phyloP scores from a whole-genome alignment of 2,329 filamentous ascomycete species.

The Hypoxylon sp. region DNA sequence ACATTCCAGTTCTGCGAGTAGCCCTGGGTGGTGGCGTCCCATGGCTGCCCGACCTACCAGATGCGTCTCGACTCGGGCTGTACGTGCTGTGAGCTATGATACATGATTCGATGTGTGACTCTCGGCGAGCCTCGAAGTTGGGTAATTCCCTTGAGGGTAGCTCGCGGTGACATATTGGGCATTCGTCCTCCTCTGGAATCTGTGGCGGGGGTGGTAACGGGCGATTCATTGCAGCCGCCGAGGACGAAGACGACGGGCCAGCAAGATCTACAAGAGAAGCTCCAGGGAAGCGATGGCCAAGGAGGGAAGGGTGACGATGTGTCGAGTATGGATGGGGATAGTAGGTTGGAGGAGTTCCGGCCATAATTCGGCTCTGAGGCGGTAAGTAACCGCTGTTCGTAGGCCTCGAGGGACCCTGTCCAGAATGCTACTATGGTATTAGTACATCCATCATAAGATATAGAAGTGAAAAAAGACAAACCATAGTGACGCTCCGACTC shows the following conservation, averaged over 20 bases:
- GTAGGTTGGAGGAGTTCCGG: slow-evolving; percentile 58
- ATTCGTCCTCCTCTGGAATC: slow-evolving; percentile 81
- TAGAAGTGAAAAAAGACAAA: slow-evolving; percentile 53
- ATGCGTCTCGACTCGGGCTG: slow-evolving; percentile 55
- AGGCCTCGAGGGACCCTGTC: slow-evolving; percentile 48
- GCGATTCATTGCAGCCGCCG: slow-evolving; percentile 57
- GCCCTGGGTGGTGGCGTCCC: slow-evolving; percentile 54
- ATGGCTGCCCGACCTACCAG: slow-evolving; percentile 39
- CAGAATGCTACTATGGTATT: slow-evolving; percentile 46
- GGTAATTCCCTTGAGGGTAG: slow-evolving; percentile 71
- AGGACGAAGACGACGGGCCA: slow-evolving; percentile 55
- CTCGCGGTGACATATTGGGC: slow-evolving; percentile 81
- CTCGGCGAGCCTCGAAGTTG: slow-evolving; percentile 69
- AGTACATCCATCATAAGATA: slow-evolving; percentile 5
- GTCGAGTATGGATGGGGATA: slow-evolving; percentile 48
- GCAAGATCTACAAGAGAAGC: slow-evolving; percentile 54
- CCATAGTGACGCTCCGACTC: slow-evolving; percentile 67
- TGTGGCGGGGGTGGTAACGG: slow-evolving; percentile 62
- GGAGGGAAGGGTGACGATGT: slow-evolving; percentile 31
- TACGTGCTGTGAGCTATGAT: slow-evolving; percentile 70
- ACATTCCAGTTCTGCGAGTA: slow-evolving; percentile 71
- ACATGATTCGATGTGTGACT: slow-evolving; percentile 72
- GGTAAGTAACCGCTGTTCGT: slow-evolving; percentile 52
- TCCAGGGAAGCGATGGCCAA: slow-evolving; percentile 39
- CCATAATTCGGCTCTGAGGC: slow-evolving; percentile 59